Conservation (phyloP, 2,329 filamentous ascomycete species). For the Catunica adiposa region DNA sequence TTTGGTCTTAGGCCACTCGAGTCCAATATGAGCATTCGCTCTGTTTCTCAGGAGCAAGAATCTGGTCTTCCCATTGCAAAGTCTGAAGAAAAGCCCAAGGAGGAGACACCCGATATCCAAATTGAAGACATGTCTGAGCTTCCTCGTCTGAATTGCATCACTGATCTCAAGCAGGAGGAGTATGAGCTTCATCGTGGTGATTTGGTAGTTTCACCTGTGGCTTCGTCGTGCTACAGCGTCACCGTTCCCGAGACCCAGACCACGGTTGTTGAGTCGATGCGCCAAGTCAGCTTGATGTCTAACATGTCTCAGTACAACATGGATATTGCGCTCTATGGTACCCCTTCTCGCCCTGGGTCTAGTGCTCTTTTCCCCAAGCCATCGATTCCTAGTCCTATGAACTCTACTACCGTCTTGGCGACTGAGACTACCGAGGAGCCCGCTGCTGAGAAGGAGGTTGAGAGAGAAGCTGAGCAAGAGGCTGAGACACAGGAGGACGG, state of each 20-base stretch:
- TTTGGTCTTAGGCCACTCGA: constrained; percentile 9
- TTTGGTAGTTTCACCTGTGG: constrained; percentile 9
- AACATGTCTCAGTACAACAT: constrained; percentile 14
- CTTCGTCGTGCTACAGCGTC: constrained; percentile 13
- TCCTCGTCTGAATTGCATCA: background rate
- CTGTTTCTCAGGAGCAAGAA: background rate
- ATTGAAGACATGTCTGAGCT: background rate
- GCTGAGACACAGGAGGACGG: constrained; percentile 2
- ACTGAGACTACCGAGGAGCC: background rate
- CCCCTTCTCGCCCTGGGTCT: constrained; percentile 8
- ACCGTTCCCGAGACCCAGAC: constrained; percentile 14
- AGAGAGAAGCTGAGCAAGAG: background rate
- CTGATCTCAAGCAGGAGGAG: background rate
- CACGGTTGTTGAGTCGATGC: constrained; percentile 8
- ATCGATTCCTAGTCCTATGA: background rate
- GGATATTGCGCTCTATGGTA: constrained; percentile 8
- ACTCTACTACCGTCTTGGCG: background rate
- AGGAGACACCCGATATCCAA: background rate
- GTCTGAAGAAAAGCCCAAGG: background rate
- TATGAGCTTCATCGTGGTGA: constrained; percentile 5
- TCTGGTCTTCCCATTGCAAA: background rate
- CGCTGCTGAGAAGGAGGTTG: background rate
- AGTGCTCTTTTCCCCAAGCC: constrained; percentile 6
- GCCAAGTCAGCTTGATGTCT: constrained; percentile 14
- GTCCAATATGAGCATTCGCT: constrained; percentile 7